phyloP scores from a whole-genome alignment of 805 yeast species.

The Kodamaea leandrae region DNA sequence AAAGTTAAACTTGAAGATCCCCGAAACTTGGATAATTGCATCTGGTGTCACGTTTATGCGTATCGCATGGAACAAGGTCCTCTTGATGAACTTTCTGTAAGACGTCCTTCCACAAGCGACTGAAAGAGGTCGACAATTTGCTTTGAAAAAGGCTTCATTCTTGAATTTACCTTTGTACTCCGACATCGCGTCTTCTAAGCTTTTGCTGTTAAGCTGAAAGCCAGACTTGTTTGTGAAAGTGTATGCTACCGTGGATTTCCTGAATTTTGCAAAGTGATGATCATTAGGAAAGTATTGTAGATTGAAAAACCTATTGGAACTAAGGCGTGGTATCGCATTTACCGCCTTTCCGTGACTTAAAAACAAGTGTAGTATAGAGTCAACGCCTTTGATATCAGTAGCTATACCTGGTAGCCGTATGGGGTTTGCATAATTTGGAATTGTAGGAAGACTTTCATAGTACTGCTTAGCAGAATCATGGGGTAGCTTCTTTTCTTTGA shows the following conservation, averaged over 20 bases:
- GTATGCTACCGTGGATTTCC: slow-evolving; percentile 40
- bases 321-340: slow-evolving; percentile 15
- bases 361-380: slow-evolving; percentile 18
- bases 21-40: slow-evolving; percentile 18
- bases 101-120: slow-evolving; percentile 31
- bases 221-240: slow-evolving; percentile 31
- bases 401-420: slow-evolving; percentile 24
- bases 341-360: slow-evolving; percentile 4
- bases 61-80: slow-evolving; percentile 11
- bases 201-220: slow-evolving; percentile 24
- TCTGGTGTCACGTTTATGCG: slow-evolving; percentile 4
- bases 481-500: background rate
- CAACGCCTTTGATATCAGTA: slow-evolving; percentile 38
- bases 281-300: slow-evolving; percentile 29
- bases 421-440: slow-evolving; percentile 6
- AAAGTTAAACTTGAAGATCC: slow-evolving; percentile 24
- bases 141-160: slow-evolving; percentile 21
- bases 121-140: slow-evolving; percentile 27
- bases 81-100: slow-evolving; percentile 21
- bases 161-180: slow-evolving; percentile 30
- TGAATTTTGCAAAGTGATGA: slow-evolving; percentile 25
- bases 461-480: background rate
- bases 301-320: slow-evolving; percentile 21
- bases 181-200: slow-evolving; percentile 19
- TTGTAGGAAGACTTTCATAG: background rate